phyloP scores from a whole-genome alignment of 176 grass and related monocot species.

The maize (Zea mays) region Zm-B73-REFERENCE-NAM-5.0 NC_050096.1:18636001-18636500 shows the following conservation, averaged over 20 bases:
- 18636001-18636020: constrained; percentile 47
- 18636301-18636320: neutral
- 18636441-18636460: neutral
- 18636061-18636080: neutral
- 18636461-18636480: neutral
- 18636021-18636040: neutral
- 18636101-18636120: constrained; percentile 3
- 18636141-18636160: neutral
- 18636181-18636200: neutral
- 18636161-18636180: neutral
- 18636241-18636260: neutral
- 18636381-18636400: neutral
- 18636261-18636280: neutral
- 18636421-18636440: neutral
- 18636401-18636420: neutral
- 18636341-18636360: neutral
- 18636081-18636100: constrained; percentile 16
- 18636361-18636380: neutral
- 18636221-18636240: constrained; percentile 28
- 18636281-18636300: neutral
- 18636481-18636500: neutral
- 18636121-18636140: constrained; percentile 5
- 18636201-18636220: constrained; percentile 3
- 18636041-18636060: neutral
- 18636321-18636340: neutral